Evolutionary conservation across 2,329 filamentous ascomycete species (phyloP), one percentile per base, ranked within the genome.

Genomic region (Stemphylium beticola): DNA sequence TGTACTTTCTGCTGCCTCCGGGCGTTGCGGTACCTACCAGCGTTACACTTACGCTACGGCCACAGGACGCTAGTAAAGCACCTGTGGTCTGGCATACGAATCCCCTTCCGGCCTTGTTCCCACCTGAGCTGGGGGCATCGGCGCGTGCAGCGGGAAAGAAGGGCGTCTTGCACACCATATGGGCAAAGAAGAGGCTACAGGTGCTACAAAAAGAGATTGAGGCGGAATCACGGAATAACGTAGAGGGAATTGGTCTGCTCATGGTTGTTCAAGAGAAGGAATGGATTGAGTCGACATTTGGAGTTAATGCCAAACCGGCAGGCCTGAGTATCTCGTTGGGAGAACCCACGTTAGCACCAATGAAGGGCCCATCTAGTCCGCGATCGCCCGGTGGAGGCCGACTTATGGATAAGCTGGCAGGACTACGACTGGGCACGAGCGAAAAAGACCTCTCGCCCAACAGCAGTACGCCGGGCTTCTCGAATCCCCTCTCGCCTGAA

Each of bases 271-370:
- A 91, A 53, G 92, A 96, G 75, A 90, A 87, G 71, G 84, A 90
- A 64, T 96, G 92, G 92, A 92, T 96, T 47, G 85, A 91, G 67
- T 81, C 87, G 41, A 91, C 92, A 65, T 96, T 96, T 74, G 89
- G 88, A 5, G 79, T 91, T 1, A 72, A 67, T 37, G 74, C 76
- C 49, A 80, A 74, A 57, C 78, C 74, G 6, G 66, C 72, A 4
- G 74, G 72, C 24, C 72, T 78, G 46, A 78, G 60, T 52, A 68
- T 76, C 43, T 74, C 72, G 12, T 52, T 74, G 17, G 70, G 75
- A 7, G 64, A 74, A 57, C 69, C 73, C 32, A 71, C 70, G 15
- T 61, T 68, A 48, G 73, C 76, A 44, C 77, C 76, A 1, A 76
- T 76, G 1, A 77, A 83, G 22, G 88, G 85, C 49, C 88, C 85